Percentiles rank a stretch among this genome's conserved stretches.
These are phyloP conservation scores for Tolypocladium tropicale DNA, from an alignment of 2,329 filamentous ascomycete genomes.

Conservation along the genomic window DNA sequence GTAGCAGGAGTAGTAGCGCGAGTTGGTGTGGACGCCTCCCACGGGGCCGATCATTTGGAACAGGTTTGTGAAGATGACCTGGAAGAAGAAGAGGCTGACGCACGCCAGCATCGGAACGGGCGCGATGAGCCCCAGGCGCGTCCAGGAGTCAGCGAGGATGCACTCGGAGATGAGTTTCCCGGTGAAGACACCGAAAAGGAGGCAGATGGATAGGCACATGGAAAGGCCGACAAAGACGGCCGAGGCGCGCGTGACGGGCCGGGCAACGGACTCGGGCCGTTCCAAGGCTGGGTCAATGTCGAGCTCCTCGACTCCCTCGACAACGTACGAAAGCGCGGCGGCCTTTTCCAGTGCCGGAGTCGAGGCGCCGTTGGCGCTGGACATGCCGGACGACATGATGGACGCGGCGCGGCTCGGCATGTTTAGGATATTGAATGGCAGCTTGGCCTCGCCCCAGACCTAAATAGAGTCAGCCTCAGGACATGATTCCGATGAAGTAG, in stretches of 20 bases:
- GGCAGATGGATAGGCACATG: conserved; percentile 24
- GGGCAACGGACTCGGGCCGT: conserved; percentile 26
- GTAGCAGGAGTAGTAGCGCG: conserved; percentile 32
- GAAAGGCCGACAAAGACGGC: conserved; percentile 27
- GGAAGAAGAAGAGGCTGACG: conserved; percentile 31
- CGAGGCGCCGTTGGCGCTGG: conserved; percentile 6
- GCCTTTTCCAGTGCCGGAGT: conserved; percentile 12
- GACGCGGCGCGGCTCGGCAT: conserved; percentile 8
- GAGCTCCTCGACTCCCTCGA: conserved; percentile 13
- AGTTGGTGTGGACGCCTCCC: conserved; percentile 30
- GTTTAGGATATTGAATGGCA: conserved; percentile 8
- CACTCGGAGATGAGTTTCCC: conserved; percentile 27
- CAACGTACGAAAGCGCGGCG: conserved; percentile 2
- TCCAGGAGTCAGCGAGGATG: conserved; percentile 26
- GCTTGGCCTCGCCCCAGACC: conserved; percentile 15
- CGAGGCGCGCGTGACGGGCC: conserved; percentile 26
- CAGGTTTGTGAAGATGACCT: conserved; percentile 24
- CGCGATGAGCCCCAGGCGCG: conserved; percentile 23
- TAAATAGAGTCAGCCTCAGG: background rate
- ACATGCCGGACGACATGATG: conserved; percentile 7
- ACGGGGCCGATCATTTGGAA: conserved; percentile 40
- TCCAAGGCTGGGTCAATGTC: conserved; percentile 14
- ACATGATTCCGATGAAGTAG: background rate
- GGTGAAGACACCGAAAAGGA: conserved; percentile 26
- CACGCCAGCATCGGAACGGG: conserved; percentile 25